These are phyloP conservation scores for grape (Vitis vinifera) DNA, from an alignment of 164 flowering plant genomes.

Conservation along the genomic window DNA sequence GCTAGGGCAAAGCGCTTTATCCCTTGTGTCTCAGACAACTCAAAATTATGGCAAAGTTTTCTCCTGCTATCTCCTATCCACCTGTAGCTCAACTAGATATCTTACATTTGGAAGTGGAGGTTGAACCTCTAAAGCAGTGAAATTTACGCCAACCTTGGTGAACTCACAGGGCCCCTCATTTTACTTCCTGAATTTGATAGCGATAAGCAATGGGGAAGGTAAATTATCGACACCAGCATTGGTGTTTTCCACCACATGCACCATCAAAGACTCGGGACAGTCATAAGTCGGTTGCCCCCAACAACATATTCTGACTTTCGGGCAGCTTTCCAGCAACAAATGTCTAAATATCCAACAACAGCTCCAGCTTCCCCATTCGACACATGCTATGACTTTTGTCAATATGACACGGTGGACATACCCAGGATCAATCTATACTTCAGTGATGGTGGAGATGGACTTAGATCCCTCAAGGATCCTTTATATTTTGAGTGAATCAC, in stretches of 20 bases:
- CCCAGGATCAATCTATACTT: conserved; percentile 37
- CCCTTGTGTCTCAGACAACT: conserved; percentile 42
- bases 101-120: conserved; percentile 39
- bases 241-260: conserved; percentile 10
- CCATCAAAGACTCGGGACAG: conserved; percentile 48
- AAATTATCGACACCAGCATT: conserved; percentile 7
- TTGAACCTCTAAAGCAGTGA: not conserved
- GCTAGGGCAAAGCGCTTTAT: conserved; percentile 40
- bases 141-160: conserved; percentile 21
- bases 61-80: conserved; percentile 66
- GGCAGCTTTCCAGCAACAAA: conserved; percentile 23
- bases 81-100: conserved; percentile 36
- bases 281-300: conserved; percentile 35
- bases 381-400: conserved; percentile 59
- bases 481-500: conserved; percentile 12
- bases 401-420: conserved; percentile 5
- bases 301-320: conserved; percentile 35
- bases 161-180: conserved; percentile 10
- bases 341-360: conserved; percentile 48
- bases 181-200: conserved; percentile 23
- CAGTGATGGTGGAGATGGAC: conserved; percentile 18
- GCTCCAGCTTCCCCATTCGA: conserved; percentile 49
- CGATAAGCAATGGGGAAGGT: conserved; percentile 21
- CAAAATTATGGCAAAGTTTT: conserved; percentile 32
- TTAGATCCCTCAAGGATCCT: conserved; percentile 22